Percentiles rank a stretch among this genome's conserved stretches.
Conservation (phyloP, 257 asterid genomes). For the Forsythia viridissima region DNA sequence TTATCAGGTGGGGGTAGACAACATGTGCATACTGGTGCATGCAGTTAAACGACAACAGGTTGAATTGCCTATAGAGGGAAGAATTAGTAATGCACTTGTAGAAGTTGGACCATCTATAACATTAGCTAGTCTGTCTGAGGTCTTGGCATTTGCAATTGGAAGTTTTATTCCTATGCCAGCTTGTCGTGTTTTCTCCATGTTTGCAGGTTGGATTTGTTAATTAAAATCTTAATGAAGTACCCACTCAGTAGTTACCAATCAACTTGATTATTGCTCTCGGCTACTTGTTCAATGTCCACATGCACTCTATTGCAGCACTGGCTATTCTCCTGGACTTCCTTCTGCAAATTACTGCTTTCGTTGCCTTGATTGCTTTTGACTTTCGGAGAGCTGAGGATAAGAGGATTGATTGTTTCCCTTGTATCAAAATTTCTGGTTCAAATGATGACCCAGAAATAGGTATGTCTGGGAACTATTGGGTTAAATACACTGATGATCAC, state of each 20-base stretch:
- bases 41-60: slow-evolving; percentile 90
- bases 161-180: slow-evolving; percentile 99
- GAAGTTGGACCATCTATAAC: slow-evolving; percentile 99
- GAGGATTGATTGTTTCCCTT: slow-evolving; percentile 89
- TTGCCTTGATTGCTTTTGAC: slow-evolving; percentile 89
- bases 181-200: slow-evolving; percentile 96
- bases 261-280: background rate
- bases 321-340: slow-evolving; percentile 97
- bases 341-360: slow-evolving; percentile 96
- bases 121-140: slow-evolving; percentile 91
- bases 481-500: background rate
- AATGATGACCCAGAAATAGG: slow-evolving; percentile 70
- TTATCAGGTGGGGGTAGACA: slow-evolving; percentile 94
- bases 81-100: slow-evolving; percentile 93
- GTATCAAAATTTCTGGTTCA: slow-evolving; percentile 58
- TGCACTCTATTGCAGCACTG: slow-evolving; percentile 61
- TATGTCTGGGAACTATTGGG: slow-evolving; percentile 18
- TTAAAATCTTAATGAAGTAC: background rate
- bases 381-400: slow-evolving; percentile 90
- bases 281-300: slow-evolving; percentile 21
- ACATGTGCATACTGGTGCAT: slow-evolving; percentile 97
- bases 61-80: slow-evolving; percentile 91
- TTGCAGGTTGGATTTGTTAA: slow-evolving; percentile 64
- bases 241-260: background rate
- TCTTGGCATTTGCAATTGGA: slow-evolving; percentile 98